Evolutionary conservation across 257 asterid genomes (phyloP).

Genomic region (Solanum sparsipilum): DNA sequence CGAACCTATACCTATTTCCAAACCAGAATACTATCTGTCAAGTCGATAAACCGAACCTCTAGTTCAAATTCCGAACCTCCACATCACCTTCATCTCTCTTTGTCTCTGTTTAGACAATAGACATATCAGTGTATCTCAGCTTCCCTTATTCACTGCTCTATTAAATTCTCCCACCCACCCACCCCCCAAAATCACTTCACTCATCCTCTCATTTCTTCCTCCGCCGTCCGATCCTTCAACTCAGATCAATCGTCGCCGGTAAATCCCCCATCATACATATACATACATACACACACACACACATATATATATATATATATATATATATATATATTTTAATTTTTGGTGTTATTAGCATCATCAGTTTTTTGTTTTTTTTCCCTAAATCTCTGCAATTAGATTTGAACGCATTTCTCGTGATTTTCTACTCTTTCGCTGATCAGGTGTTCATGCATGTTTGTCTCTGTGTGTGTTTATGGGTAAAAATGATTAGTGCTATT

Average conservation of each 20-base stretch:
- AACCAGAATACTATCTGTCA: background rate
- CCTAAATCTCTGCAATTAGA: background rate
- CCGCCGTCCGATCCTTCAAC: background rate
- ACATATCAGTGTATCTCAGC: background rate
- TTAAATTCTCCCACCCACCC: background rate
- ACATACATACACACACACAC: no score
- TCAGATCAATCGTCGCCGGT: background rate
- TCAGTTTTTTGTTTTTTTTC: background rate
- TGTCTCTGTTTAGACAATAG: background rate
- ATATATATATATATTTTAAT: background rate
- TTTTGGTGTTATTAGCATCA: background rate
- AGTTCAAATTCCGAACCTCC: constrained; percentile 8
- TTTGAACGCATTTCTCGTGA: background rate
- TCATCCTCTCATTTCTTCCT: background rate
- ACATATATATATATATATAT: no score
- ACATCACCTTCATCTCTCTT: background rate
- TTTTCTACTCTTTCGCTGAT: background rate
- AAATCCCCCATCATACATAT: background rate
- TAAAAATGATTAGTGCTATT: background rate
- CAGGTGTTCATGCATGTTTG: background rate
- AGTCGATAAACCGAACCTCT: background rate
- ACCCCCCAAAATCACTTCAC: background rate
- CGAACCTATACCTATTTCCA: constrained; percentile 6
- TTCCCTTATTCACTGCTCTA: background rate
- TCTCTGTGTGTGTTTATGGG: constrained; percentile 1